Conservation (phyloP, 805 yeast species). For the Lipomyces sp. region DNA sequence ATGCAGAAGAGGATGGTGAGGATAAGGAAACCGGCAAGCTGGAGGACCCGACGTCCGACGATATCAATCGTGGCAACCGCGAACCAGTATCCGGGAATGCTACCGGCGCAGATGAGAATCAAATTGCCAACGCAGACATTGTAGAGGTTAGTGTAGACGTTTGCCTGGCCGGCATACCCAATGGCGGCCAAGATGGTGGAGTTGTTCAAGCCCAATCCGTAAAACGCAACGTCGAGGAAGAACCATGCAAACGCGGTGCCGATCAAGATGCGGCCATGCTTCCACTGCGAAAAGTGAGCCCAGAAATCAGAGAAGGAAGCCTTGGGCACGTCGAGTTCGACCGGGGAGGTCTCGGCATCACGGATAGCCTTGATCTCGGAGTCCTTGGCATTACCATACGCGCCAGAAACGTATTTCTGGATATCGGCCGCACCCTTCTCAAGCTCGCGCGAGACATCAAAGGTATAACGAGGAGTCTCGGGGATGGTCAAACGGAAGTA, state of each 20-base stretch:
- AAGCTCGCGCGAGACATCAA: constrained; percentile 70
- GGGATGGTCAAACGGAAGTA: constrained; percentile 94
- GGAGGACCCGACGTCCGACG: constrained; percentile 84
- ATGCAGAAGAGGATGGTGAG: constrained; percentile 75
- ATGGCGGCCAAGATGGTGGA: constrained; percentile 79
- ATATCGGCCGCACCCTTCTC: constrained; percentile 62
- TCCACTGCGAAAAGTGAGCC: constrained; percentile 82
- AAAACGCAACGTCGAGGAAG: constrained; percentile 85
- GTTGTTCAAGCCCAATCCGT: constrained; percentile 85
- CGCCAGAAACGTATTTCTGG: constrained; percentile 57
- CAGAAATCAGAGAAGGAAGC: constrained; percentile 79
- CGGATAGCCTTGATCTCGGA: constrained; percentile 43
- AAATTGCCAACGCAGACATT: constrained; percentile 89
- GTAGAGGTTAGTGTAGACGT: constrained; percentile 72
- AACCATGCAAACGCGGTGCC: constrained; percentile 96
- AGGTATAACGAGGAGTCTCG: constrained; percentile 89
- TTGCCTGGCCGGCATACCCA: constrained; percentile 75
- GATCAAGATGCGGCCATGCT: constrained; percentile 75
- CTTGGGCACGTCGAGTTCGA: constrained; percentile 64
- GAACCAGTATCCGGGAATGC: constrained; percentile 92
- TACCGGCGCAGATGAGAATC: constrained; percentile 92
- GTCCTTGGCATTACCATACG: constrained; percentile 55
- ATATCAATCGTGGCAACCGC: constrained; percentile 78
- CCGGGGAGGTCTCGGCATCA: constrained; percentile 19
- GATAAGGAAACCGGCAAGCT: constrained; percentile 72